phyloP scores from a whole-genome alignment of 192 early-diverging fungal genomes.

The Linnemannia exigua region DNA sequence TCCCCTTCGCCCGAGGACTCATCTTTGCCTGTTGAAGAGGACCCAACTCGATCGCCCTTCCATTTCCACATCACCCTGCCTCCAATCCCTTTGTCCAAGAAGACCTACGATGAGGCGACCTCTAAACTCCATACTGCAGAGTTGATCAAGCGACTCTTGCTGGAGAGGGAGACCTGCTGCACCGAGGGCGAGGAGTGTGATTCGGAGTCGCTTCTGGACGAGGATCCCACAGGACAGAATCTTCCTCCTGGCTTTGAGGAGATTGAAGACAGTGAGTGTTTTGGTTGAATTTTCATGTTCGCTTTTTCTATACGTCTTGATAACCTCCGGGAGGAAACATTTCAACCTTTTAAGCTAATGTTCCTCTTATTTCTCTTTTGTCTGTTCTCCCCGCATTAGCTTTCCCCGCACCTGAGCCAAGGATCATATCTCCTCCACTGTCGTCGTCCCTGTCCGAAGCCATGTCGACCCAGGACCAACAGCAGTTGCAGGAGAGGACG shows the following conservation, averaged over 20 bases:
- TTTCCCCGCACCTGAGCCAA: slow-evolving; percentile 44
- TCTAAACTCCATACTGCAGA: slow-evolving; percentile 52
- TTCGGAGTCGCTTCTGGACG: background rate
- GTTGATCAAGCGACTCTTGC: slow-evolving; percentile 41
- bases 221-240: slow-evolving; percentile 24
- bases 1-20: slow-evolving; percentile 1
- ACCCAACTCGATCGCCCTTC: slow-evolving; percentile 9
- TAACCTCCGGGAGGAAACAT: background rate
- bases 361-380: background rate
- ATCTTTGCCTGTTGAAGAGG: background rate
- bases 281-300: background rate
- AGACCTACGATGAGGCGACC: slow-evolving; percentile 48
- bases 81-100: slow-evolving; percentile 28
- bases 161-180: slow-evolving; percentile 20
- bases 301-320: background rate
- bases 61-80: slow-evolving; percentile 40
- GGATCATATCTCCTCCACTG: slow-evolving; percentile 27
- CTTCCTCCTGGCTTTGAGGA: slow-evolving; percentile 52
- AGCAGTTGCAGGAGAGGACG: slow-evolving; percentile 13
- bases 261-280: slow-evolving; percentile 52
- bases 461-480: slow-evolving; percentile 14
- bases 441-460: slow-evolving; percentile 31
- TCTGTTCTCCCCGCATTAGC: slow-evolving; percentile 17
- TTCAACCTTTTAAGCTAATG: background rate
- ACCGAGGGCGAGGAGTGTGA: slow-evolving; percentile 36